Evolutionary conservation across 1,284 basidiomycete genomes (phyloP).

Genomic region (Taiwanofungus camphoratus): DNA sequence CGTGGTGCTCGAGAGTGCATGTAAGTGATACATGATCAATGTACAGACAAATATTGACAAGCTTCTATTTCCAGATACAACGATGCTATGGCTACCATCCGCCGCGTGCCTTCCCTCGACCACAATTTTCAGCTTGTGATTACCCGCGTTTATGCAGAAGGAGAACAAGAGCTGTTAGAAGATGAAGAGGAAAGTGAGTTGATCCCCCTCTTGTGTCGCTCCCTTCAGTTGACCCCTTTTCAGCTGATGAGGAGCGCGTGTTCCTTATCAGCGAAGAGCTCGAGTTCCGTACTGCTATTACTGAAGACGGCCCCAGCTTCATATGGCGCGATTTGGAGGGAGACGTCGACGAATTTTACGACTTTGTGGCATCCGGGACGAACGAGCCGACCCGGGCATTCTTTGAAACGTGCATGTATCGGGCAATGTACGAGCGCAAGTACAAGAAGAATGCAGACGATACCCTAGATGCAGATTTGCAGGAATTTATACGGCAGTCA

Average conservation of each 20-base stretch:
- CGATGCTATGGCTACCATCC: constrained; percentile 92
- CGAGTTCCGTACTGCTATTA: constrained; percentile 72
- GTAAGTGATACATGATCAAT: constrained; percentile 42
- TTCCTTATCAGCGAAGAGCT: constrained; percentile 90
- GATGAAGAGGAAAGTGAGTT: constrained; percentile 92
- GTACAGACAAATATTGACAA: not conserved
- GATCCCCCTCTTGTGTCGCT: not conserved
- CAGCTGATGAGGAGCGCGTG: constrained; percentile 87
- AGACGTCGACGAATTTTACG: constrained; percentile 75
- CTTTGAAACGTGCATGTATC: constrained; percentile 91
- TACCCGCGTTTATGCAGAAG: constrained; percentile 92
- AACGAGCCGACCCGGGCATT: constrained; percentile 81
- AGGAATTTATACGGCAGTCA: constrained; percentile 76
- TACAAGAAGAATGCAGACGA: constrained; percentile 69
- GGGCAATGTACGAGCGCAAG: constrained; percentile 93
- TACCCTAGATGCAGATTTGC: constrained; percentile 61
- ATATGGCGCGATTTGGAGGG: constrained; percentile 88
- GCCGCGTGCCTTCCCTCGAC: constrained; percentile 77
- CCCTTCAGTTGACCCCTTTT: constrained; percentile 4
- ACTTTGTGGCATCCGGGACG: constrained; percentile 76
- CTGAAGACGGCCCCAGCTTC: constrained; percentile 72
- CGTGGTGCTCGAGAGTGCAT: constrained; percentile 96
- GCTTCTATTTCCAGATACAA: constrained; percentile 63
- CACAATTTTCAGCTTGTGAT: constrained; percentile 96
- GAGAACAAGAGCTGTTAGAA: constrained; percentile 89